Evolutionary conservation across 2,329 filamentous ascomycete genomes (phyloP).

Genomic region (Neopestalotiopsis sp.): DNA sequence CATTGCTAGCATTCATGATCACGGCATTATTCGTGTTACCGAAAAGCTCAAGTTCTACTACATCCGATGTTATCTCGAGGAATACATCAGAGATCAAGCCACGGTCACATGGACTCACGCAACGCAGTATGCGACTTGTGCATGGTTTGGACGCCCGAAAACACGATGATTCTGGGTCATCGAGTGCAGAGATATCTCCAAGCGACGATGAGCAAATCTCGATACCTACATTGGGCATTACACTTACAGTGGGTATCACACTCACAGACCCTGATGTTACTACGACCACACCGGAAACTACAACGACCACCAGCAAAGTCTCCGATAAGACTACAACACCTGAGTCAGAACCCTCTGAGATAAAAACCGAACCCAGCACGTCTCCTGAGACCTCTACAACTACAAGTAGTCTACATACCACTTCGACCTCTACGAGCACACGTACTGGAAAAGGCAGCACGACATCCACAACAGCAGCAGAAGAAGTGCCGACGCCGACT

Average conservation of each 20-base stretch:
- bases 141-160: background rate
- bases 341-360: background rate
- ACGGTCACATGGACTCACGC: background rate
- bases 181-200: background rate
- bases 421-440: background rate
- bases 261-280: background rate
- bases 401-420: background rate
- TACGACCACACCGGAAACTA: background rate
- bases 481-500: background rate
- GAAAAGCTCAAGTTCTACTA: background rate
- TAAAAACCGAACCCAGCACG: background rate
- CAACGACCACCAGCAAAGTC: background rate
- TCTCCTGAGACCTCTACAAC: background rate
- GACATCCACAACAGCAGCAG: background rate
- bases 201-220: background rate
- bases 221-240: background rate
- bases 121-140: background rate
- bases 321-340: background rate
- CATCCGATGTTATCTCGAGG: background rate
- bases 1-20: background rate
- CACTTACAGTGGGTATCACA: background rate
- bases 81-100: background rate
- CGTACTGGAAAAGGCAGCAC: background rate
- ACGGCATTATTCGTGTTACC: conserved; percentile 6
- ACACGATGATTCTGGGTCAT: background rate